Evolutionary conservation across 176 grass and related monocot species (phyloP), one percentile per base, ranked within the genome.

Genomic region (Carex littledalei): DNA sequence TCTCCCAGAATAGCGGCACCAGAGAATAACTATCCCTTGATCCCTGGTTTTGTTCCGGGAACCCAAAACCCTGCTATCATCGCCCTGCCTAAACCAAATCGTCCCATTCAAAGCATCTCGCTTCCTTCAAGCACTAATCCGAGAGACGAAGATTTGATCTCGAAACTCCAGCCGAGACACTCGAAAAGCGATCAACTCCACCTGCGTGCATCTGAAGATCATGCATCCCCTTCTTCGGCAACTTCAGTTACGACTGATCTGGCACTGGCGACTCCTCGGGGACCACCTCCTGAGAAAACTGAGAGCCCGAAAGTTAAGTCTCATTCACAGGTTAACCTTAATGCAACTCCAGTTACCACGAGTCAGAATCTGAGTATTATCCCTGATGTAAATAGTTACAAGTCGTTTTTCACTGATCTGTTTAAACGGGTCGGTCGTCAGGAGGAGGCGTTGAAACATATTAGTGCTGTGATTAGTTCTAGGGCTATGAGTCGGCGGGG

Each of bases 401-500:
- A 99, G 81, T 57, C 84, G 63, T 88, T 92, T 57, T 81, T 86
- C 34, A 84, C 87, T 71, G 71, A n/a, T 68, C 81, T 99, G 81
- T 87, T 92, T 67, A 87, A 94, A 84, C 87, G 82, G 16, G 91
- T 99, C 71, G 91, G 91, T 43, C 88, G 91, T 79, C 97, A 99
- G 77, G 96, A 95, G 78, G 96, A 93, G 90, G 96, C 93, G 11
- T 75, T 91, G 58, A 88, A 88, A 57, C 70, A 84, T 72, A 90
- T 99, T 20, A 91, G 87, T 73, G 52, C 68, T 74, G 87, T 86
- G 63, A 85, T 99, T 59, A 83, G 87, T 32, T 84, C 15, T 74
- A 90, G 52, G 67, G 64, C 85, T 31, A 74, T n/a, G 67, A 88
- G 50, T 78, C 92, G 84, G 89, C 90, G 91, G 54, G 91, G 88